phyloP scores from a whole-genome alignment of 2,329 filamentous ascomycete species.

The Calonectria pseudoturangicola region DNA sequence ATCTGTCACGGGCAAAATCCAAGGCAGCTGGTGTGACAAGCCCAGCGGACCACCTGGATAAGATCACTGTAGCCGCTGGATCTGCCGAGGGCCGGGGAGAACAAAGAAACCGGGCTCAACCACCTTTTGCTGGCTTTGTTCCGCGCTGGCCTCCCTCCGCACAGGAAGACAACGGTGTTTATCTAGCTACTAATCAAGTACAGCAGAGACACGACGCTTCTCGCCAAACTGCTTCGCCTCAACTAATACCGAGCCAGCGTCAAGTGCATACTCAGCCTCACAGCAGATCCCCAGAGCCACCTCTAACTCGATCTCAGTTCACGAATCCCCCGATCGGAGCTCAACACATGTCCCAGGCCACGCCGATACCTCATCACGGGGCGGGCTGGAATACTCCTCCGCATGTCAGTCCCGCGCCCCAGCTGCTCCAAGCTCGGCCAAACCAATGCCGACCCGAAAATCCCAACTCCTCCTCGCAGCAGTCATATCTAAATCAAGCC shows the following conservation, averaged over 20 bases:
- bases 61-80: slow-evolving; percentile 4
- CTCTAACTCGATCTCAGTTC: not conserved
- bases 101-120: not conserved
- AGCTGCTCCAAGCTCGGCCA: not conserved
- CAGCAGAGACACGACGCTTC: not conserved
- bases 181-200: too few relatives aligned
- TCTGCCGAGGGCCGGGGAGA: not conserved
- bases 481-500: not conserved
- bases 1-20: not conserved
- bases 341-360: not conserved
- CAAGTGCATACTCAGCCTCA: not conserved
- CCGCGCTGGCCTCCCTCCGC: not conserved
- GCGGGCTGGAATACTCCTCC: not conserved
- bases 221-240: not conserved
- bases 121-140: not conserved
- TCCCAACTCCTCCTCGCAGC: not conserved
- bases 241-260: not conserved
- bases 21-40: not conserved
- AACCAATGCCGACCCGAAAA: not conserved
- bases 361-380: not conserved
- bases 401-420: not conserved
- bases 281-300: not conserved
- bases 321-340: not conserved
- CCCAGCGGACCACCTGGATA: not conserved
- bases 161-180: not conserved